Conservation (phyloP, 2,329 filamentous ascomycete species). For the Hortaea werneckii region DNA sequence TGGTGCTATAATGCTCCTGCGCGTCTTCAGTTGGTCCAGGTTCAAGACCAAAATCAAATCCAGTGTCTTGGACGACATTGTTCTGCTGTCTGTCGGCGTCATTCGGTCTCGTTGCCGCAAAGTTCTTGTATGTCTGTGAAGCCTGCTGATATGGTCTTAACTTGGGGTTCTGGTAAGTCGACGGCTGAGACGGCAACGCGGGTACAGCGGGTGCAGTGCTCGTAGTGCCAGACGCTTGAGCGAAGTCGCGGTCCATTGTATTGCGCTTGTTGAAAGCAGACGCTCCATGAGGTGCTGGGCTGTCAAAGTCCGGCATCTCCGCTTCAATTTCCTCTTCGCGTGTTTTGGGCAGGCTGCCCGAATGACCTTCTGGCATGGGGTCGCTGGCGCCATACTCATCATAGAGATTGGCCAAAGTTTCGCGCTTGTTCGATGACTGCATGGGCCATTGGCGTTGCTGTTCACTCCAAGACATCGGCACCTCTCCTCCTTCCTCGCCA, state of each 20-base stretch:
- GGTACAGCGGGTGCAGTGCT: conserved; percentile 5
- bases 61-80: too few species aligned
- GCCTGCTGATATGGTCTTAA: too few species aligned
- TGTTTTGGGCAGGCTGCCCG: background rate
- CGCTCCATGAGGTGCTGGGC: conserved; percentile 23
- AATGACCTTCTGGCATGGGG: background rate
- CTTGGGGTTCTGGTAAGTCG: too few species aligned
- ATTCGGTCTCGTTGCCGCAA: too few species aligned
- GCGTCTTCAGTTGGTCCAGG: too few species aligned
- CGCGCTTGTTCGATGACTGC: conserved; percentile 14
- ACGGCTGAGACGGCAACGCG: background rate
- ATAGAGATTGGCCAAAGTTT: conserved; percentile 42
- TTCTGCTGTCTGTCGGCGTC: too few species aligned
- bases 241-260: conserved; percentile 10
- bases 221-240: background rate
- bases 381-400: conserved; percentile 25
- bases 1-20: too few species aligned
- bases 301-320: conserved; percentile 57
- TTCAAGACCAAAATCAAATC: too few species aligned
- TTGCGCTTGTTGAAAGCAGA: conserved; percentile 20
- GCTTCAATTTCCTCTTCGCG: conserved; percentile 37
- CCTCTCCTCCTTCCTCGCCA: background rate
- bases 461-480: background rate
- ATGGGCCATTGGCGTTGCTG: conserved; percentile 4
- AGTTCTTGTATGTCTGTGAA: too few species aligned